A percentile compares a stretch with the other conserved stretches of the same genome.
These are phyloP conservation scores for Aspergillus ellipticus DNA, from an alignment of 495 filamentous ascomycete species.

Conservation along the genomic window DNA sequence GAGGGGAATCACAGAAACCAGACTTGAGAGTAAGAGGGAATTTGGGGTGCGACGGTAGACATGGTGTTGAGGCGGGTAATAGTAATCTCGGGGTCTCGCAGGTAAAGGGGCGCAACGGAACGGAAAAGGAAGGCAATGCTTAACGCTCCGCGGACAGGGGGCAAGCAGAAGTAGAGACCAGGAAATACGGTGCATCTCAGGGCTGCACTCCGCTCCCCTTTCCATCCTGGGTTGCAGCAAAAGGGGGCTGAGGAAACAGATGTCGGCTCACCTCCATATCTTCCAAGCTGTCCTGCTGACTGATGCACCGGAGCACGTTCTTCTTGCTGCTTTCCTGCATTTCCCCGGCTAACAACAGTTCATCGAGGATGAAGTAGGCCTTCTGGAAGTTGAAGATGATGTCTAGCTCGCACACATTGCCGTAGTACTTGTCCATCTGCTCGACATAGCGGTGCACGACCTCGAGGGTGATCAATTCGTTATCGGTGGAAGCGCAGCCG, in stretches of 20 bases:
- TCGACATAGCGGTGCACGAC: conserved; percentile 98
- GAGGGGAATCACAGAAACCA: not conserved
- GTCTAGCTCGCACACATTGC: conserved; percentile 98
- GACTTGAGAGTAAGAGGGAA: not conserved
- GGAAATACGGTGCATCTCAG: not conserved
- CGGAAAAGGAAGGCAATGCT: not conserved
- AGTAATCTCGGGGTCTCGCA: not conserved
- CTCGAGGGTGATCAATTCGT: conserved; percentile 96
- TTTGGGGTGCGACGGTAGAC: not conserved
- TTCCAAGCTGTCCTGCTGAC: conserved; percentile 89
- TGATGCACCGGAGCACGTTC: conserved; percentile 92
- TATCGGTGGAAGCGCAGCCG: conserved; percentile 89
- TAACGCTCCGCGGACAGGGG: not conserved
- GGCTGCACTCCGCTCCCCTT: not conserved
- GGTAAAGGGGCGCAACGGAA: not conserved
- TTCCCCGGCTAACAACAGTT: conserved; percentile 91
- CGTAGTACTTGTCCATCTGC: conserved; percentile 99
- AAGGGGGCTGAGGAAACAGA: not conserved
- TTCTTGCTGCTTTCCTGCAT: conserved; percentile 99
- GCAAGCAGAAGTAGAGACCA: not conserved
- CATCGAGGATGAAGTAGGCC: conserved; percentile 97
- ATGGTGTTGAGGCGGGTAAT: not conserved
- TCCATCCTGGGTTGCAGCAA: not conserved
- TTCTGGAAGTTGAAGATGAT: conserved; percentile 99
- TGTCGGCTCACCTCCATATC: conserved; percentile 86